Evolutionary conservation across 306 rosid genomes (phyloP), one percentile per base, ranked within the genome.

Genomic region (Glycyrrhiza uralensis): DNA sequence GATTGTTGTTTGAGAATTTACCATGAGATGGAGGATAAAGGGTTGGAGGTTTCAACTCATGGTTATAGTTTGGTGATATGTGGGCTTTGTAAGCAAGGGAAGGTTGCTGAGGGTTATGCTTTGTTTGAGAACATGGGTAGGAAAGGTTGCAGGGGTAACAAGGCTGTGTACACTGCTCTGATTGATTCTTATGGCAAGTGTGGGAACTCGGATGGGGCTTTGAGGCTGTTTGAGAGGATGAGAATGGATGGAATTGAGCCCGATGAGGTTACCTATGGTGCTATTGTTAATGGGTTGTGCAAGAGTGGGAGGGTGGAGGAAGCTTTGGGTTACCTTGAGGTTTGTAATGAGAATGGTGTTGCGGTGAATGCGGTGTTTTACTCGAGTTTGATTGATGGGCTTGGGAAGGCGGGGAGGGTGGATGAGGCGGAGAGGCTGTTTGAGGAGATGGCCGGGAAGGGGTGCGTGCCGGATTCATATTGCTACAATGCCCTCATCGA

Each of bases 261-360:
- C 17, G 99, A 92, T 80, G 95, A 88, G 67, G 89, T 91, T 49
- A 91, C 98, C 5, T 91, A 86, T 46, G 89, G 96, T 39, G 95
- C 92, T 54, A 35, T 94, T 11, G 85, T 94, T 23, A 86, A 87
- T 77, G 99, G 97, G 10, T 78, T 94, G 66, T 89, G 96, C 58
- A 94, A 85, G 83, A 71, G 86, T 39, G 96, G 92, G 79, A 94
- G 85, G 66, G 18, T 94, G 49, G 93, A 94, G 70, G 96, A 91
- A 59, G 99, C 96, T 35, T 55, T 88, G 84, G 73, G 70, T 39
- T 91, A 84, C 70, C 86, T 86, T 13, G 66, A 76, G 61, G 76
- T 79, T 57, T 86, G 96, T 60, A 80, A 24, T 46, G 76, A 22
- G n/a, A 80, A 76, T 39, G 88, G 93, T n/a, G 54, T 87, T 44